phyloP scores from a whole-genome alignment of 2,329 filamentous ascomycete genomes.

The Cercospora sesami region DNA sequence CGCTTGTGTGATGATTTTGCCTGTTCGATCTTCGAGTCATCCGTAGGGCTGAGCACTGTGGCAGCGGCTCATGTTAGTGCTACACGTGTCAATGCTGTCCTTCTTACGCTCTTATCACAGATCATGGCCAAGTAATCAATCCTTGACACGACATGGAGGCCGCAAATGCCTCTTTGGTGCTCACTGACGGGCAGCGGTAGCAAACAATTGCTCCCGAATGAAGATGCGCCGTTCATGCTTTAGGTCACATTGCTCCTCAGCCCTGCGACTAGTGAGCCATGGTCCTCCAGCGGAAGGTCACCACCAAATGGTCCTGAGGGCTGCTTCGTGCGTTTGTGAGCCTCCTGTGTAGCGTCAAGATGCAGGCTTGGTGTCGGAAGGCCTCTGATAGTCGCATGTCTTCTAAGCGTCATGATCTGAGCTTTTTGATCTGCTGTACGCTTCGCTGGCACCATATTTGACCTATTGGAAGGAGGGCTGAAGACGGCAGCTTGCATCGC shows the following conservation, averaged over 20 bases:
- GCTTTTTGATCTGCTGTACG: neutral
- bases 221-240: neutral
- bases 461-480: neutral
- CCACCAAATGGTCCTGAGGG: neutral
- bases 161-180: neutral
- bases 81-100: neutral
- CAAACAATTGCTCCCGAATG: neutral
- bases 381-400: neutral
- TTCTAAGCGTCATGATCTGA: neutral
- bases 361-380: neutral
- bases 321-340: neutral
- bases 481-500: neutral
- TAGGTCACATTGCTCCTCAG: neutral
- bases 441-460: neutral
- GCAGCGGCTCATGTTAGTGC: neutral
- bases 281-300: neutral
- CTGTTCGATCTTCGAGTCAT: neutral
- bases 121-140: neutral
- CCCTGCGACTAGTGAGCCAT: neutral
- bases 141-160: neutral
- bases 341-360: neutral
- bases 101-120: neutral
- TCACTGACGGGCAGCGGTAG: neutral
- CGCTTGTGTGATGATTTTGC: neutral
- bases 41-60: neutral